Conservation (phyloP, 495 filamentous ascomycete genomes). For the Annulohypoxylon maeteangense region DNA sequence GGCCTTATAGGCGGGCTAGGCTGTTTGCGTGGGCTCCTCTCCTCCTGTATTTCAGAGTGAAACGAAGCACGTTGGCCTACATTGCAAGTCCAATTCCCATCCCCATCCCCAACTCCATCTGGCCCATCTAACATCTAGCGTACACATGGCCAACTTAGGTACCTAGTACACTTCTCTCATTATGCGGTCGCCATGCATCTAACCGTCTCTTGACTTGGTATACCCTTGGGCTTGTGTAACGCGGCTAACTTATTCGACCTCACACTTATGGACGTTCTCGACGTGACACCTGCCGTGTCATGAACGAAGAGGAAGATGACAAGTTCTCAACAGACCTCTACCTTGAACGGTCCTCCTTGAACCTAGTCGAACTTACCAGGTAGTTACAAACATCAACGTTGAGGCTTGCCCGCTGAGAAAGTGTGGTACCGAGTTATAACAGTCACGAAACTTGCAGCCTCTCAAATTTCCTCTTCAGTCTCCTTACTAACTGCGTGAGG, state of each 20-base stretch:
- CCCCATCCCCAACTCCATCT: too few relatives aligned
- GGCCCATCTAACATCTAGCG: too few relatives aligned
- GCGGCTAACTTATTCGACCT: constrained; percentile 39
- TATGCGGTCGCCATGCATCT: constrained; percentile 42
- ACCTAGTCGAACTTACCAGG: neutral
- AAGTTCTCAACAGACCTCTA: constrained; percentile 36
- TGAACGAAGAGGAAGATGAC: constrained; percentile 37
- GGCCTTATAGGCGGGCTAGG: constrained; percentile 22
- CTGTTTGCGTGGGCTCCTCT: constrained; percentile 35
- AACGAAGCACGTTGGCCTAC: constrained; percentile 40
- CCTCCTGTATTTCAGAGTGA: constrained; percentile 33
- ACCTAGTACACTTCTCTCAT: constrained; percentile 26
- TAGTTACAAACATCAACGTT: constrained; percentile 35
- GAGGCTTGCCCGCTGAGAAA: constrained; percentile 40
- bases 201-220: constrained; percentile 41
- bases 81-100: constrained; percentile 38
- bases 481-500: constrained; percentile 23
- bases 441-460: constrained; percentile 48
- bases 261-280: constrained; percentile 38
- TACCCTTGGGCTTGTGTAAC: constrained; percentile 37
- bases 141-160: constrained; percentile 38
- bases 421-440: constrained; percentile 51
- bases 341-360: constrained; percentile 22
- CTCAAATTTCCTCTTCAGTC: constrained; percentile 35
- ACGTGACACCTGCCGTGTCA: constrained; percentile 45